Evolutionary conservation across 768 basidiomycete species (phyloP), one percentile per base, ranked within the genome.

Genomic region (Termitomyces sp.): DNA sequence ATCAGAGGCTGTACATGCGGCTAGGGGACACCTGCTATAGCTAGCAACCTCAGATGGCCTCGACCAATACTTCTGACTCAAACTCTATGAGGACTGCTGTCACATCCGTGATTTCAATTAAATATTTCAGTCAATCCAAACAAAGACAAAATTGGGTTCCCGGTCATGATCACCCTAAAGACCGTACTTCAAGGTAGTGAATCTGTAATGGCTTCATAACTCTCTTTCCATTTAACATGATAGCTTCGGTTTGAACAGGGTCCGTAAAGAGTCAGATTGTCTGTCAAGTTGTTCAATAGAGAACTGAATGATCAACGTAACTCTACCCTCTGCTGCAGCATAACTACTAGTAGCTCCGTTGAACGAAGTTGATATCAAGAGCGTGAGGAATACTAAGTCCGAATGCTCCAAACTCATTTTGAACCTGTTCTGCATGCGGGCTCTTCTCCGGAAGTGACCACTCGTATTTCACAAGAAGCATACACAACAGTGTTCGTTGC

Each of bases 331-430:
- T 5, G 28, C 17, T 4, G 3, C 38, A 51, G 17, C 5, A n/a
- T n/a, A 15, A 12, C 28, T 51, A 58, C 17, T 14, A 5, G 11
- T 50, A 52, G 42, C 44, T 61, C 37, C 60, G 63, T 33, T 52
- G 59, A 9, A 50, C 62, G 46, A 73, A 72, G 30, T 66, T 57
- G 14, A 73, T 60, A 41, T 70, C 67, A 21, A 73, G 60, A 42
- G 72, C 60, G 28, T 68, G 56, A n/a, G 73, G 73, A 26, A 72
- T 58, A 48, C 66, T 70, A 21, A 74, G 62, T 19, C 67, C 70
- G 50, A 74, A 74, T 6, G 72, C 62, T 9, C 67, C 67, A 58
- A 73, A 71, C 46, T 65, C 72, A 41, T 74, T 74, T 41, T 67
- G 65, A 19, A 72, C 52, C 12, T 56, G 59, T 26, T 62, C 50